Percentiles rank a stretch among this genome's conserved stretches.
These are phyloP conservation scores for Cutaneotrichosporon dermatis DNA, from an alignment of 1,284 basidiomycete species.

Conservation along the genomic window DNA sequence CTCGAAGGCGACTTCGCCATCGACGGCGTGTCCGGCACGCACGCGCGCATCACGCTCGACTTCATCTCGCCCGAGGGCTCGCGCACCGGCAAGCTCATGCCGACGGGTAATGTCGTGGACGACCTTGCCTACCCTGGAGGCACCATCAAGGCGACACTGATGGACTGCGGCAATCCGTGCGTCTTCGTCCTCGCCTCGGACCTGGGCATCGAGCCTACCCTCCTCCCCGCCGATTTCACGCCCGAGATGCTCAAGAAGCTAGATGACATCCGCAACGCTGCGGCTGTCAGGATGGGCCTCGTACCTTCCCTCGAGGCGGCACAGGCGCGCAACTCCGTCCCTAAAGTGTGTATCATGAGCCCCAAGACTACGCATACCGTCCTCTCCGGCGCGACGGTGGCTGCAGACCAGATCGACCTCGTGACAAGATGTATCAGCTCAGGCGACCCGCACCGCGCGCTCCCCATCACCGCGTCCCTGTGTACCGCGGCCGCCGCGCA, in stretches of 20 bases:
- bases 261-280: slow-evolving; percentile 53
- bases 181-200: slow-evolving; percentile 57
- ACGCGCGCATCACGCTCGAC: slow-evolving; percentile 62
- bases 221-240: slow-evolving; percentile 50
- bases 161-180: slow-evolving; percentile 70
- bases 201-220: slow-evolving; percentile 44
- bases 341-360: slow-evolving; percentile 63
- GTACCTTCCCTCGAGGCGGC: slow-evolving; percentile 57
- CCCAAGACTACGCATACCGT: slow-evolving; percentile 34
- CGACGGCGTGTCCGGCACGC: slow-evolving; percentile 63
- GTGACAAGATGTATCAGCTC: slow-evolving; percentile 64
- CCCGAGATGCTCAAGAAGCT: slow-evolving; percentile 1
- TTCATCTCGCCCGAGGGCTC: slow-evolving; percentile 65
- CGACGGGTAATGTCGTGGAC: slow-evolving; percentile 57
- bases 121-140: slow-evolving; percentile 44
- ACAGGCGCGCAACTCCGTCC: slow-evolving; percentile 49
- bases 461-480: slow-evolving; percentile 69
- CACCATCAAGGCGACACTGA: slow-evolving; percentile 54
- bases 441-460: slow-evolving; percentile 65
- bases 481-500: slow-evolving; percentile 64
- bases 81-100: slow-evolving; percentile 64
- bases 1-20: slow-evolving; percentile 54
- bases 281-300: slow-evolving; percentile 61
- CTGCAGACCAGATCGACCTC: slow-evolving; percentile 52
- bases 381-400: slow-evolving; percentile 22